Evolutionary conservation across 2,329 filamentous ascomycete species (phyloP), one percentile per base, ranked within the genome.

Genomic region (Sporothrix schenckii): DNA sequence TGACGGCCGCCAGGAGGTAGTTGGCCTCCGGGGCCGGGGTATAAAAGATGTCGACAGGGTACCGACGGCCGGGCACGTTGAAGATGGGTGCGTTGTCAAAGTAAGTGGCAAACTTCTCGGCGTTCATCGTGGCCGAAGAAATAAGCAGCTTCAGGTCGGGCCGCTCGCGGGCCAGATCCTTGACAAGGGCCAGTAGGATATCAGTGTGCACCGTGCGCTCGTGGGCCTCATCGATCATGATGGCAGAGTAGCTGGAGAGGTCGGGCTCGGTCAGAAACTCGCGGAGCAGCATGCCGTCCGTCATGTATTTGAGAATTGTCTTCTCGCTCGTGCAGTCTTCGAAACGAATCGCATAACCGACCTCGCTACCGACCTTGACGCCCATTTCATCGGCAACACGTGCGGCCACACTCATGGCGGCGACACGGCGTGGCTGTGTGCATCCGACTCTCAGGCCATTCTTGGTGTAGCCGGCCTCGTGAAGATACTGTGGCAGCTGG

Each of bases 201-300:
- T 99, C 95, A 0, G 94, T 97, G 68, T 93, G 89, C 0, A 98
- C 86, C 0, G 93, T 97, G 74, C 95, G 86, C 79, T 99, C 95
- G 86, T 99, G 95, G 0, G 95, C 95, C 79, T 99, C 95, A 78
- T 99, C 95, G 70, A 99, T 94, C 73, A 99, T 97, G 73, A 99
- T 81, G 14, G 90, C 92, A 5, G 92, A 92, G 76, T 98, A 98
- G 19, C 88, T 89, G 1, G 88, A 87, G 6, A 98, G 83, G 74
- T 94, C 89, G 0, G 94, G 94, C 76, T 97, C 93, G 0, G 92
- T 94, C 81, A 97, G 88, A 74, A 97, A 91, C 78, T 97, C 93
- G 77, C 93, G 87, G 41, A 98, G 83, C 52, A 98, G 83, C 91
- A 98, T 97, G 78, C 95, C 95, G 77, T 99, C 95, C 0, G 95